Evolutionary conservation across 106 monocot genomes (phyloP).

Genomic region (Platanthera zijinensis): DNA sequence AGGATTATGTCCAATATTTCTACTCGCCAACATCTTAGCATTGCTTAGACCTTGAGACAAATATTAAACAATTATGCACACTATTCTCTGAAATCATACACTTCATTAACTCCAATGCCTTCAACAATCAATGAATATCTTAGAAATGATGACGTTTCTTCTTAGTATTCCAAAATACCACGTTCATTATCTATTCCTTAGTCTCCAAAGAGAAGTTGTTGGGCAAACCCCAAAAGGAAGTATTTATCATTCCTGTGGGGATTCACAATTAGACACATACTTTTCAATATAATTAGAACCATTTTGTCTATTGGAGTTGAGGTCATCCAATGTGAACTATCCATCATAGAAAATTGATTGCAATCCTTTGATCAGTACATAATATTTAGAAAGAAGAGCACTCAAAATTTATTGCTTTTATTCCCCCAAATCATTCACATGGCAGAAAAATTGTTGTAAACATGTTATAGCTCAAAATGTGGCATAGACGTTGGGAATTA

Average conservation of each 20-base stretch:
- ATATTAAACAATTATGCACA: background rate
- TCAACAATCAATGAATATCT: background rate
- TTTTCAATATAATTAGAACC: background rate
- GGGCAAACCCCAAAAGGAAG: background rate
- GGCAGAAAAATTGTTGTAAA: background rate
- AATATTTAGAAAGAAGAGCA: background rate
- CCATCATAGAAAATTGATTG: background rate
- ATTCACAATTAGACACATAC: background rate
- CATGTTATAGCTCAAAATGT: background rate
- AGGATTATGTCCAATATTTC: too few relatives aligned
- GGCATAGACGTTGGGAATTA: background rate
- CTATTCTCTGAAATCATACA: constrained; percentile 1
- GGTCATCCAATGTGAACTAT: background rate
- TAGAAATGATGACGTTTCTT: background rate
- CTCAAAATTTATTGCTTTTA: background rate
- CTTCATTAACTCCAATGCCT: background rate
- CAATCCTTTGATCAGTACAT: background rate
- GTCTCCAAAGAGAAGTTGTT: background rate
- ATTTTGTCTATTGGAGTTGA: background rate
- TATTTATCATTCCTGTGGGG: background rate
- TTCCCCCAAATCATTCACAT: background rate
- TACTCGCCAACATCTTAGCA: too few relatives aligned
- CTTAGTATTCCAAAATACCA: background rate
- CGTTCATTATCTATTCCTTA: background rate
- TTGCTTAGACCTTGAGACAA: too few relatives aligned